Base-by-base conservation (phyloP, 2,329 filamentous ascomycete genomes). In the Aurifilum marmelostoma region DNA sequence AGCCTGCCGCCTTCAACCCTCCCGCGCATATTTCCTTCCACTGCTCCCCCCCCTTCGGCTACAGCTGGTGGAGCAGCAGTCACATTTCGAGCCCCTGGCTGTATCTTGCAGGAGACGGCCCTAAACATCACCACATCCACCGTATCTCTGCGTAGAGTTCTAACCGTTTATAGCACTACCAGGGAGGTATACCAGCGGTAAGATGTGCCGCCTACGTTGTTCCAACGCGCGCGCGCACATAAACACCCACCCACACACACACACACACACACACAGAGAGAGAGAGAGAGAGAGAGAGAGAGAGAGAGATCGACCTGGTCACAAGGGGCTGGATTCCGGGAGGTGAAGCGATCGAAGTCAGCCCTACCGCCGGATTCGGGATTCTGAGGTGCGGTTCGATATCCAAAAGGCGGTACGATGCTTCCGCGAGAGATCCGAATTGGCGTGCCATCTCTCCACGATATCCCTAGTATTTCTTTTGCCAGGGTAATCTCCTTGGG, bases 61-160 rank as follows among this genome's bases (percentile, higher is more conserved):
- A 56, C 52, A 56, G 52, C 52, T 32, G 43, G 52, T 56, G 52
- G 52, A 56, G 52, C 24, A 29, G 12, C 24, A 56, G 52, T 29
- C 52, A 56, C 52, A 29, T 12, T 12, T 16, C 14, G 8, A 18
- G 14, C 52, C 52, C 52, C 14, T 56, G 27, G 52, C 52, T 56
- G 52, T 56, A 16, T 56, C 52, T 56, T 32, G 52, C 52, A 32
- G 52, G 27, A 34, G 14, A 18, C 52, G 32, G 52, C 16, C 27
- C 52, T 56, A 24, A 56, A 29, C 52, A 56, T 12, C 14, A 56
- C 24, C 27, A 56, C 24, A 56, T 56, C 24, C 24, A 32, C 52
- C 52, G 27, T 29, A 29, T 56, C 14, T 56, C 14, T 56, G 5
- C 27, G 52, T 27, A 56, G 24, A 29, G 52, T 24, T 56, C 52